Base-by-base conservation (phyloP, 192 early-diverging fungal genomes). In the Podila verticillata region DNA sequence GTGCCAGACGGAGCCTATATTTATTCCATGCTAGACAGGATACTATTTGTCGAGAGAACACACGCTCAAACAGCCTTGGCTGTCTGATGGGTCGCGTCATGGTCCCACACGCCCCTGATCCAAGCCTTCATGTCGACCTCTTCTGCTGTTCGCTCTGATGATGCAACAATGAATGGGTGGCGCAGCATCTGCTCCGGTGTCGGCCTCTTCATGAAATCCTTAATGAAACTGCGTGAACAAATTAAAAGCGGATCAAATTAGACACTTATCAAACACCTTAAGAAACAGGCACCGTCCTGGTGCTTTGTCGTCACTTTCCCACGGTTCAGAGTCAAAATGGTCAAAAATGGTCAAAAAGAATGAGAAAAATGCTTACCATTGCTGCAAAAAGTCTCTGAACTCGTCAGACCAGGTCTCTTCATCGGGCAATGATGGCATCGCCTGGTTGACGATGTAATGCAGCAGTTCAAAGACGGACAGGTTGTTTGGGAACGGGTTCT, bases 391-490 rank as follows among this genome's bases (percentile, higher is more conserved):
- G 57, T 87, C 86, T 66, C 90, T 91, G 57, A 94, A 89, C 57
- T 91, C 88, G 8, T 68, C 70, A 9, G 88, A 86, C 62, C 84
- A 87, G 31, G 85, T 84, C 77, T 84, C 87, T 68, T 91, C 90
- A n/a, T 87, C 74, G 39, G 89, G 87, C 60, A 96, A 84, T 51
- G 87, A 82, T 17, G 96, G 97, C 20, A 93, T 91, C 2, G 96
- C 94, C 73, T 96, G 91, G 65, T 96, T 92, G 4, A 94, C 93
- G 67, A 99, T 98, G 72, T 93, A 95, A 70, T 96, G 92, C 62
- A 99, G 82, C 26, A 99, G 86, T 81, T 99, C 98, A 83, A 99
- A 96, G 9, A 93, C 93, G 8, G 94, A 88, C 39, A 95, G 77
- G 73, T 92, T 82, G 12, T 90, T 89, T 51, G 96, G 97, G 75